phyloP scores from a whole-genome alignment of 805 yeast genomes.

The Zygosaccharomyces kombuchaensis region DNA sequence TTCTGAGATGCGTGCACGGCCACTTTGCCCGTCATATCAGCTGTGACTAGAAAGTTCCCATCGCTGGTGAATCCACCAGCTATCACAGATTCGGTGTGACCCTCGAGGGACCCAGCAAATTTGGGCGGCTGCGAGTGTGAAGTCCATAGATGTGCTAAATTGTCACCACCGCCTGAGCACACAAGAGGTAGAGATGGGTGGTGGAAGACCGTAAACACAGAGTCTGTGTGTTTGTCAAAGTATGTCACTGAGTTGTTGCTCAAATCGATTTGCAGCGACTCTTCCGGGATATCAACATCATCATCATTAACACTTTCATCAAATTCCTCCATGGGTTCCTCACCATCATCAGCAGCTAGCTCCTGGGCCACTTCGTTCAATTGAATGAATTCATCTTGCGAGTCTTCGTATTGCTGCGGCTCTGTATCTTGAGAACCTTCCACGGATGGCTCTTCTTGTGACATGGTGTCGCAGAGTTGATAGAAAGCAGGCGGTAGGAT shows the following conservation, averaged over 20 bases:
- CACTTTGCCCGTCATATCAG: slow-evolving; percentile 91
- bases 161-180: slow-evolving; percentile 94
- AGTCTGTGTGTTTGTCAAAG: slow-evolving; percentile 87
- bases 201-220: slow-evolving; percentile 72
- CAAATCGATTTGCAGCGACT: slow-evolving; percentile 70
- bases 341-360: slow-evolving; percentile 34
- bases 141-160: slow-evolving; percentile 87
- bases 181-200: slow-evolving; percentile 86
- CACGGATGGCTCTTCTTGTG: slow-evolving; percentile 3
- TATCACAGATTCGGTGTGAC: slow-evolving; percentile 85
- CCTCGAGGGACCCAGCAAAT: slow-evolving; percentile 67
- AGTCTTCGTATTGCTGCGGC: slow-evolving; percentile 10
- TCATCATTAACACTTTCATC: slow-evolving; percentile 39
- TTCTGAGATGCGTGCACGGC: slow-evolving; percentile 66
- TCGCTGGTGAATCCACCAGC: slow-evolving; percentile 78
- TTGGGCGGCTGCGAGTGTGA: slow-evolving; percentile 82
- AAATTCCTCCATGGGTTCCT: slow-evolving; percentile 30
- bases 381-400: slow-evolving; percentile 38
- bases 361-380: slow-evolving; percentile 44
- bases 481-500: neutral
- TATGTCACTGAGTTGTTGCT: slow-evolving; percentile 84
- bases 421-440: neutral
- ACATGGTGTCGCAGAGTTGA: neutral
- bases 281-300: slow-evolving; percentile 40
- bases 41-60: slow-evolving; percentile 78